These are phyloP conservation scores for Phytophthora hibernalis DNA, from an alignment of 352 stramenopile genomes.

Conservation along the genomic window DNA sequence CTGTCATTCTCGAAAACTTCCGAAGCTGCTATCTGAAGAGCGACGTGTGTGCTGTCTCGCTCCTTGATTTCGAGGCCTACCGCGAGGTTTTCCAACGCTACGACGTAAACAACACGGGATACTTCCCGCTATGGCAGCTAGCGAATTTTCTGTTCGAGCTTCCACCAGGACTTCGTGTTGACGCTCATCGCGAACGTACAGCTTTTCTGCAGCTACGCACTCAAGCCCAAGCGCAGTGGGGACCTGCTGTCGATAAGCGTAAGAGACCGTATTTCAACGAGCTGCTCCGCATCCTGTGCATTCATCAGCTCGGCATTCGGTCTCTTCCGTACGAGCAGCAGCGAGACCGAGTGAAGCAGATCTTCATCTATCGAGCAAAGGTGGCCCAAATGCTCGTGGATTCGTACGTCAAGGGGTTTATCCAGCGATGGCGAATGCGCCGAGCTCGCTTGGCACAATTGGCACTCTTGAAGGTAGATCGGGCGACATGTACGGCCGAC, in stretches of 20 bases:
- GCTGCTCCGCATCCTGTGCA: constrained; percentile 75
- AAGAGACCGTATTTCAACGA: constrained; percentile 82
- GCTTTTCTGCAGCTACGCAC: constrained; percentile 77
- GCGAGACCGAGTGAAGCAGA: constrained; percentile 83
- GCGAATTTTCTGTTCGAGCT: constrained; percentile 63
- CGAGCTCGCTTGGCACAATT: constrained; percentile 23
- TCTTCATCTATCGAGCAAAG: constrained; percentile 84
- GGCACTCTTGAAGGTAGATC: constrained; percentile 24
- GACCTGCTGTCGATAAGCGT: constrained; percentile 32
- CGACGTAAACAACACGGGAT: constrained; percentile 59
- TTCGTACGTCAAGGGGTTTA: constrained; percentile 67
- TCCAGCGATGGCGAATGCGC: constrained; percentile 62
- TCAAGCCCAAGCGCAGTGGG: constrained; percentile 66
- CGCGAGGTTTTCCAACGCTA: constrained; percentile 74
- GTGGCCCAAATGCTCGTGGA: constrained; percentile 82
- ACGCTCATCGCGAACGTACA: constrained; percentile 47
- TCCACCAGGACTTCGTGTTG: constrained; percentile 57
- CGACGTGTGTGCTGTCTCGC: constrained; percentile 75
- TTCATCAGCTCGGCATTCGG: constrained; percentile 83
- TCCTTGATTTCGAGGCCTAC: constrained; percentile 82
- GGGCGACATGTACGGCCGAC: constrained; percentile 28
- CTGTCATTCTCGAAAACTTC: constrained; percentile 87
- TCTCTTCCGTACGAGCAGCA: constrained; percentile 84
- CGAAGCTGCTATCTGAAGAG: constrained; percentile 80
- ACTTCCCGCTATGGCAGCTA: constrained; percentile 75